Percentiles rank a stretch among this genome's conserved stretches.
Evolutionary conservation across 129 eudicot genomes (phyloP).

Genomic region (Flaveria ramosissima): DNA sequence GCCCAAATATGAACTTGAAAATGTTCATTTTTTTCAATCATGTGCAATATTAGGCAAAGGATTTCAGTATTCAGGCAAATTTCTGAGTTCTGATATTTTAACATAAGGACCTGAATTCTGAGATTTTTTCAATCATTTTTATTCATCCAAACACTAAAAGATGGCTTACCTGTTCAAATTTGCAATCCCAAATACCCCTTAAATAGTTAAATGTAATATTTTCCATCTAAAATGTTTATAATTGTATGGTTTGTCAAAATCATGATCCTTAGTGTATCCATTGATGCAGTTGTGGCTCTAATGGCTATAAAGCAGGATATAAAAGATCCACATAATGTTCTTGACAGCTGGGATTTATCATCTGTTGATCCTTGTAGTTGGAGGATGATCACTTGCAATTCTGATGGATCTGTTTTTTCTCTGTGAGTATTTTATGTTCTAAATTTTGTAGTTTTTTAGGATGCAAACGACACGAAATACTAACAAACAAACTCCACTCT

Average conservation of each 20-base stretch:
- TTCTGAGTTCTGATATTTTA: too few relatives aligned
- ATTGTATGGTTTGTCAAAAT: not conserved
- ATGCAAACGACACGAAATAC: too few relatives aligned
- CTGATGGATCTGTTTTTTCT: conserved; percentile 84
- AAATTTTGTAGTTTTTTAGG: too few relatives aligned
- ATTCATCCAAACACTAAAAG: not conserved
- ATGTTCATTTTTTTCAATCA: not conserved
- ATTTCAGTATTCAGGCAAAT: not conserved
- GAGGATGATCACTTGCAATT: conserved; percentile 83
- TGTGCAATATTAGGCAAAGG: not conserved
- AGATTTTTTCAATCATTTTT: too few relatives aligned
- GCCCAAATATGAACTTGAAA: not conserved
- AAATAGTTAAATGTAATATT: not conserved
- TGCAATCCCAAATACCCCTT: not conserved
- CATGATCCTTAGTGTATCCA: not conserved
- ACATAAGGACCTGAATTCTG: too few relatives aligned
- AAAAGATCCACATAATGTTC: conserved; percentile 76
- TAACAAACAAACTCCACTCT: not conserved
- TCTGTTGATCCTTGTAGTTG: conserved; percentile 99
- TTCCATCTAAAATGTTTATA: not conserved
- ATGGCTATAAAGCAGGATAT: conserved; percentile 72
- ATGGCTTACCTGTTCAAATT: not conserved
- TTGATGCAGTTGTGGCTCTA: conserved; percentile 82
- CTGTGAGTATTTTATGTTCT: conserved; percentile 51
- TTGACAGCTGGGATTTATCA: conserved; percentile 81